Conservation (phyloP, 2,329 filamentous ascomycete genomes). For the Harringtonia lauricola region DNA sequence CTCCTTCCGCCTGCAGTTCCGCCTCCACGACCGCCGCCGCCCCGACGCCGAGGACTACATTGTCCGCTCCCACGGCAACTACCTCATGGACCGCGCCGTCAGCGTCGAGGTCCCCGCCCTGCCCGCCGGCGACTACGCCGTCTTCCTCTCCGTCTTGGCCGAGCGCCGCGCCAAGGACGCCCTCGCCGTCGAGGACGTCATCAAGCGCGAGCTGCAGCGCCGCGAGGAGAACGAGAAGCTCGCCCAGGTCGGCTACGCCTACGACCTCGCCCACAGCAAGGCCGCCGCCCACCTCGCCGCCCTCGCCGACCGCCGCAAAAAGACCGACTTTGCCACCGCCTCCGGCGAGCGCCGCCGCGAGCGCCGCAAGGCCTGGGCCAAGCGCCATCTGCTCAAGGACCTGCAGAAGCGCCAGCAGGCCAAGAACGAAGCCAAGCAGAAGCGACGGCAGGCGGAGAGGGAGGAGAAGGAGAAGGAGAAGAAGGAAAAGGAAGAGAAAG, state of each 20-base stretch:
- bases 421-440: slow-evolving; percentile 30
- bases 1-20: slow-evolving; percentile 39
- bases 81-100: slow-evolving; percentile 60
- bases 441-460: slow-evolving; percentile 22
- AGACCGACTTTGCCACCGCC: slow-evolving; percentile 34
- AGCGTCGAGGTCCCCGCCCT: slow-evolving; percentile 63
- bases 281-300: slow-evolving; percentile 21
- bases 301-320: slow-evolving; percentile 38
- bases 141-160: slow-evolving; percentile 65
- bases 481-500: slow-evolving; percentile 17
- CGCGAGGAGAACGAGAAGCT: slow-evolving; percentile 69
- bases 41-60: slow-evolving; percentile 37
- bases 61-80: slow-evolving; percentile 40
- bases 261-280: slow-evolving; percentile 61
- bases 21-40: slow-evolving; percentile 35
- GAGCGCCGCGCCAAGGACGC: slow-evolving; percentile 39
- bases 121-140: slow-evolving; percentile 62
- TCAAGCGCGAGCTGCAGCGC: slow-evolving; percentile 50
- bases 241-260: slow-evolving; percentile 55
- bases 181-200: slow-evolving; percentile 51
- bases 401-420: slow-evolving; percentile 27
- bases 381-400: slow-evolving; percentile 22
- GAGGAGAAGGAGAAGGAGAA: slow-evolving; percentile 17
- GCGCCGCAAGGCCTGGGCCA: slow-evolving; percentile 26
- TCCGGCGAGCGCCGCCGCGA: slow-evolving; percentile 33